Base-by-base conservation (phyloP, 108 stramenopile genomes). In the Nitzschia putrida region DNA sequence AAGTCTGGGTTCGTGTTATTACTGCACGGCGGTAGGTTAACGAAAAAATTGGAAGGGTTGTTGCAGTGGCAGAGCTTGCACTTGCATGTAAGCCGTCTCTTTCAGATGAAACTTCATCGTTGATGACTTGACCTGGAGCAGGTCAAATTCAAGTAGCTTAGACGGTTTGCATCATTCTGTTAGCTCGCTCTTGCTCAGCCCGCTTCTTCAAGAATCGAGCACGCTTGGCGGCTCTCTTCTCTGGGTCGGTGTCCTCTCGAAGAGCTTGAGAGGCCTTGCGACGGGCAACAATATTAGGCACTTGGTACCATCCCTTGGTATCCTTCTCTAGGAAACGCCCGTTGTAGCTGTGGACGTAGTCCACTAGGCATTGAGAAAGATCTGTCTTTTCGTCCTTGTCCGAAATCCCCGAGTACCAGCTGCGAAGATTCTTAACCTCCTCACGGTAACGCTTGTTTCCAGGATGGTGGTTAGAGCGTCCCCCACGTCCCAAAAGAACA, bases 301-400 rank as follows among this genome's bases (percentile, higher is more conserved):
- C 63, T 23, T 57, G 64, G 42, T 72, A 82, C 72, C 76, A 76
- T 7, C 63, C 43, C 20, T 49, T 44, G 21, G 44, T 53, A 29
- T 85, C 79, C 53, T 75, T 50, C 53, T 84, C 78, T n/a, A 85
- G 49, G 53, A 85, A 85, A 21, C 80, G 76, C 8, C 76, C 80
- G 7, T 80, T 72, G 29, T 68, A 60, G 4, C 20, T 25, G 23
- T 79, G 65, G 2, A 85, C 70, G 24, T 22, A 29, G 49, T 64
- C 69, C 21, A 84, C 83, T 6, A 84, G 49, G 26, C 56, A 54
- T 61, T 76, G 75, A 37, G 61, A 66, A 26, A 85, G 39, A 14
- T 29, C 57, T 23, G 84, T 81, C 66, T 85, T 85, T 16, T 66
- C 74, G 16, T 76, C 66, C 60, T 85, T 80, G 16, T 70, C 70